Evolutionary conservation across 306 rosid genomes (phyloP).

Genomic region (Cucumis melo): DNA sequence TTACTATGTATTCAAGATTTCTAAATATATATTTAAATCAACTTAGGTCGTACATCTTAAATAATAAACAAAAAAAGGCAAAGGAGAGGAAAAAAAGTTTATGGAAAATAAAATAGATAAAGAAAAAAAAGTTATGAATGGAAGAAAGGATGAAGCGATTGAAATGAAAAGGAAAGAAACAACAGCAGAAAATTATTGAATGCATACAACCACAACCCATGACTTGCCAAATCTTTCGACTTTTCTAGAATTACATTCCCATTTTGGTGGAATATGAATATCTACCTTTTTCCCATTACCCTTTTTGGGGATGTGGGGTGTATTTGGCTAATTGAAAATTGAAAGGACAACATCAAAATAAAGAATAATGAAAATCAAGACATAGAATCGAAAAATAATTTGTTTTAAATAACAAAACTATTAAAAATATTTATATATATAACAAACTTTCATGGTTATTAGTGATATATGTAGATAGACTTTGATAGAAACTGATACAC

Average conservation of each 20-base stretch:
- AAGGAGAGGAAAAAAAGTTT: background rate
- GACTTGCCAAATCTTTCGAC: background rate
- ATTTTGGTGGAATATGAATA: slow-evolving; percentile 5
- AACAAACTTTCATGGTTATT: no score
- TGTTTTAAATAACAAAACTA: no score
- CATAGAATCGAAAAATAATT: no score
- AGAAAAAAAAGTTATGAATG: background rate
- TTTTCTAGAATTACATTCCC: background rate
- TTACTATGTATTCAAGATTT: background rate
- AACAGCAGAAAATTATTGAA: background rate
- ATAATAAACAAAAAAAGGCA: background rate
- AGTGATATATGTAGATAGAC: no score
- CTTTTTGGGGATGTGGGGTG: background rate
- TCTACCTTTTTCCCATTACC: background rate
- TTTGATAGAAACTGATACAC: no score
- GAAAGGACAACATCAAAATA: background rate
- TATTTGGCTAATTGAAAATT: slow-evolving; percentile 5
- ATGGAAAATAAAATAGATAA: background rate
- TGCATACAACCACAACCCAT: background rate
- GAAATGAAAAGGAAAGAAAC: background rate
- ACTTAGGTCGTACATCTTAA: background rate
- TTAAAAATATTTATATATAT: no score
- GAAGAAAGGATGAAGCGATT: background rate
- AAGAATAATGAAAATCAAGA: no score
- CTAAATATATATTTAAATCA: background rate